Evolutionary conservation across 2,329 filamentous ascomycete species (phyloP).

Genomic region (Xylaria sp.): DNA sequence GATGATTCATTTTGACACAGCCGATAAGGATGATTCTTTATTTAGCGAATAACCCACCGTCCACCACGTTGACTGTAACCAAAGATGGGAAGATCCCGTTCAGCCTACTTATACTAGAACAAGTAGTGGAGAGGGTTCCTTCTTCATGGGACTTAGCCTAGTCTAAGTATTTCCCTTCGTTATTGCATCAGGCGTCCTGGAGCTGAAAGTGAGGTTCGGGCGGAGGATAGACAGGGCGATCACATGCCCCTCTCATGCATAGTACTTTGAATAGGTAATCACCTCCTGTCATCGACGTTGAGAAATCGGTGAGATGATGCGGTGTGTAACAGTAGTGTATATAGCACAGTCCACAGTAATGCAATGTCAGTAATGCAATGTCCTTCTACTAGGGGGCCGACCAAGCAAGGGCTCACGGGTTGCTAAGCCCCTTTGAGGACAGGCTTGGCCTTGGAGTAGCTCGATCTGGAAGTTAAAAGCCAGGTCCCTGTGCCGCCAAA

Average conservation of each 20-base stretch:
- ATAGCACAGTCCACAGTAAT: slow-evolving; percentile 1
- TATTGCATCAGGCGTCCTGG: not conserved
- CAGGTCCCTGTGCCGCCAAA: not conserved
- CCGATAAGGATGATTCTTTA: slow-evolving; percentile 5
- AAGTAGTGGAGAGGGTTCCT: not conserved
- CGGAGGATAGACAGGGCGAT: not conserved
- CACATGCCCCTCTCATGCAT: not conserved
- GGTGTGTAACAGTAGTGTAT: not conserved
- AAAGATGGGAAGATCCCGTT: slow-evolving; percentile 4
- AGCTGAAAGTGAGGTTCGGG: not conserved
- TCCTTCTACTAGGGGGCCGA: not conserved
- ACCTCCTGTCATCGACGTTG: not conserved
- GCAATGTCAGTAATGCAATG: slow-evolving; percentile 18
- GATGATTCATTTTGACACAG: not conserved
- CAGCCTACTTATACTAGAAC: not conserved
- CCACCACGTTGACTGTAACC: not conserved
- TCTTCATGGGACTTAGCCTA: not conserved
- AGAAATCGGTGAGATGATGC: not conserved
- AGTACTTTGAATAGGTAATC: slow-evolving; percentile 7
- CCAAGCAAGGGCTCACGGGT: not conserved
- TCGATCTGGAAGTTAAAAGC: not conserved
- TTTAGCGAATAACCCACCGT: not conserved
- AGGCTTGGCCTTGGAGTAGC: not conserved
- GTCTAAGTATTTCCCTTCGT: not conserved
- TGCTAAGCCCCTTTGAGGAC: slow-evolving; percentile 1